Percentiles rank a stretch among this genome's conserved stretches.
Conservation (phyloP, 257 asterid species). For the Cinchona pubescens region DNA sequence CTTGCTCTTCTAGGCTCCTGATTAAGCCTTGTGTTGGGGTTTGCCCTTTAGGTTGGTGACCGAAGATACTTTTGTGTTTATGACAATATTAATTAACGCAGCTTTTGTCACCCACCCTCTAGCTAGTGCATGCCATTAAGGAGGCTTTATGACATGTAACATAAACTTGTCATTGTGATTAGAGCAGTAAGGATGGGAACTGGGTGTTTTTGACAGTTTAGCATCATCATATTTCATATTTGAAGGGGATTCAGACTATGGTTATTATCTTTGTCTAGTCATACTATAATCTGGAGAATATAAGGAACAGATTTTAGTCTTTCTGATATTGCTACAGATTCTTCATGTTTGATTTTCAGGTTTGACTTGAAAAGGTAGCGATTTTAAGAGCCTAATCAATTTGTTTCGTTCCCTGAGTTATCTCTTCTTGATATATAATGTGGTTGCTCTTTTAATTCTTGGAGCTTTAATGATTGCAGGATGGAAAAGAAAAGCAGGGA, state of each 20-base stretch:
- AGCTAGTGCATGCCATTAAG: background rate
- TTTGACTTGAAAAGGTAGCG: background rate
- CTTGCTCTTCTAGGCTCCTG: background rate
- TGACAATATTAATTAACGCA: background rate
- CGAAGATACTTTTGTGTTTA: slow-evolving; percentile 1
- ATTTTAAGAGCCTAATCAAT: background rate
- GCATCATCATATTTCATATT: background rate
- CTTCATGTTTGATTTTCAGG: background rate
- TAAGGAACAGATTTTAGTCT: background rate
- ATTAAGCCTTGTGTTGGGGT: background rate
- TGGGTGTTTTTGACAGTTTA: background rate
- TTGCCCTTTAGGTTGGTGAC: background rate
- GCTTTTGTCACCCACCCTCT: background rate
- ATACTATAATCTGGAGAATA: background rate
- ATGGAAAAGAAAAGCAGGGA: slow-evolving; percentile 67
- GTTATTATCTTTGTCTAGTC: background rate
- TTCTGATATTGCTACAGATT: no score
- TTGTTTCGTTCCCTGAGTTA: background rate
- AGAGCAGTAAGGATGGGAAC: background rate
- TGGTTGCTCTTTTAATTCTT: slow-evolving; percentile 10
- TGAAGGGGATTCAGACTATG: background rate
- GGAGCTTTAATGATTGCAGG: slow-evolving; percentile 45
- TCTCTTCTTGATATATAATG: background rate
- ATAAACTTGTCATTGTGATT: background rate
- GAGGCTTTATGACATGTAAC: background rate